Evolutionary conservation across 305 asterid genomes (phyloP).

Genomic region (Withania somnifera): DNA sequence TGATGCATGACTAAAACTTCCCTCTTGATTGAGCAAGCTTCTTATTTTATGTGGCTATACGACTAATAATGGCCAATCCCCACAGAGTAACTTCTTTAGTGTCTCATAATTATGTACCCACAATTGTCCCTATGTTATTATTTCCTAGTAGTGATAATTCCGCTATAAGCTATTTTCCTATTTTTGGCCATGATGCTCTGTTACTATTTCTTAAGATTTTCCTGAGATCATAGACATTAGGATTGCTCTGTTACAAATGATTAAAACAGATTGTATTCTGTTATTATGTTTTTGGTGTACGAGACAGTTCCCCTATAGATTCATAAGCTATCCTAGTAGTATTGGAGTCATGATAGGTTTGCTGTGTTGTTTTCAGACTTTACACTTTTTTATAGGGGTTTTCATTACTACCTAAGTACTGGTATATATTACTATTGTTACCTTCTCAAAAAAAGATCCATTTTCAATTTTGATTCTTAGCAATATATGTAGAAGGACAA

Average conservation of each 20-base stretch:
- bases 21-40: not conserved
- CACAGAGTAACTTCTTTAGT: not conserved
- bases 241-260: no score
- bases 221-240: not conserved
- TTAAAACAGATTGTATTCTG: no score
- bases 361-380: no score
- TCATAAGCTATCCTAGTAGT: no score
- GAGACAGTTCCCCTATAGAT: no score
- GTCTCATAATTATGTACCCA: not conserved
- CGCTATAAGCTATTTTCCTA: not conserved
- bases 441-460: no score
- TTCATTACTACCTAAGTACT: no score
- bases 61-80: not conserved
- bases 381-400: no score
- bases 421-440: no score
- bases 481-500: not conserved
- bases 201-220: not conserved
- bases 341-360: no score
- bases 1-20: not conserved
- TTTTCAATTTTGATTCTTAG: not conserved
- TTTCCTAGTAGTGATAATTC: not conserved
- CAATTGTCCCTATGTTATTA: not conserved
- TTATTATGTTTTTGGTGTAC: no score
- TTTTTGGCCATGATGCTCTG: not conserved
- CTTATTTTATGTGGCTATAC: not conserved